Conservation (phyloP, 495 filamentous ascomycete species). For the Trichoderma gamsii region DNA sequence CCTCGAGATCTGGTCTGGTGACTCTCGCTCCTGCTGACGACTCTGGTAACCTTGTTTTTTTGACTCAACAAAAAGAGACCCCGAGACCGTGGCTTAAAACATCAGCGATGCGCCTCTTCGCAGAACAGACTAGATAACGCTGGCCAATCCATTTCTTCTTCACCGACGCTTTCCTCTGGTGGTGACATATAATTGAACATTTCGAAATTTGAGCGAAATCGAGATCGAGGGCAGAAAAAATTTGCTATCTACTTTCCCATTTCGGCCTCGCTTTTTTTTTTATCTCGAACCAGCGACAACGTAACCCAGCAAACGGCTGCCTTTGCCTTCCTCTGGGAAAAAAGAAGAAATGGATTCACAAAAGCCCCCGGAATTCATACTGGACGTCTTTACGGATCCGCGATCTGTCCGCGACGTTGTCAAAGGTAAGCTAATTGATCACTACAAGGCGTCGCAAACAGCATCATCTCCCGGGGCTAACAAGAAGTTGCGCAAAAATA, state of each 20-base stretch:
- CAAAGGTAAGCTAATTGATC: slow-evolving; percentile 57
- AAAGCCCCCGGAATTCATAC: slow-evolving; percentile 71
- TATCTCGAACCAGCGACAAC: not conserved
- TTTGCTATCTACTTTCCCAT: not conserved
- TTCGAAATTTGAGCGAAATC: not conserved
- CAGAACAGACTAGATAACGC: slow-evolving; percentile 1
- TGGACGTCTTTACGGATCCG: slow-evolving; percentile 79
- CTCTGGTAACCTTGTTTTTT: not conserved
- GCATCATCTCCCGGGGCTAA: not conserved
- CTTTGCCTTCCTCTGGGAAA: not conserved
- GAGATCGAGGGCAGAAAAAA: not conserved
- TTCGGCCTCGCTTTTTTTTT: not conserved
- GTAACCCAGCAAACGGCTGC: not conserved
- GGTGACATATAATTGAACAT: not conserved
- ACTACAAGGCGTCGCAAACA: not conserved
- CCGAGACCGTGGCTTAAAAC: not conserved
- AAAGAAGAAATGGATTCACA: slow-evolving; percentile 42
- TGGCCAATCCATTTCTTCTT: slow-evolving; percentile 11
- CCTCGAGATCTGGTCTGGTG: slow-evolving; percentile 8
- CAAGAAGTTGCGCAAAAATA: not conserved
- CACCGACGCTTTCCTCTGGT: not conserved
- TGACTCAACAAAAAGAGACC: not conserved
- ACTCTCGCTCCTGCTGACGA: slow-evolving; percentile 5
- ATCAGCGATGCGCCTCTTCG: slow-evolving; percentile 8
- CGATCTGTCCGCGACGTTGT: slow-evolving; percentile 82